Evolutionary conservation across 2,329 filamentous ascomycete species (phyloP), one percentile per base, ranked within the genome.

Genomic region (Colletotrichum neosansevieriae): DNA sequence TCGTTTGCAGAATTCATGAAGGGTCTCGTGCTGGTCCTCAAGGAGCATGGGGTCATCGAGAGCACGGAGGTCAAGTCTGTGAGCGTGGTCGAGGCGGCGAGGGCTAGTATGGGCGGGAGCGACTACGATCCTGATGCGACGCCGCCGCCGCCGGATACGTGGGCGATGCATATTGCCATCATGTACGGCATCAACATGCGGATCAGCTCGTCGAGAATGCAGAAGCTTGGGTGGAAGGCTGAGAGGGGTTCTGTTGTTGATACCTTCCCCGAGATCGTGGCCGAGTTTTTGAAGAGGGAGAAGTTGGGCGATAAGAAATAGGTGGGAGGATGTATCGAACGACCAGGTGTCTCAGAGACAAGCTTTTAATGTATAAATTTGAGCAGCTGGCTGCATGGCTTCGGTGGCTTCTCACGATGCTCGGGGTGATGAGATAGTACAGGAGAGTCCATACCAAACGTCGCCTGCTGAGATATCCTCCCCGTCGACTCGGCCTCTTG

Each of bases 141-240:
- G 42, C 61, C 61, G 53, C 61, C 61, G 21, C 61, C 61, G 44
- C 53, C 61, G 3, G 61, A 64, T 17, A 64, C 61, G 10, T 64
- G 61, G 61, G 61, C 61, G 11, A 64, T 59, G 61, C 61, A 64
- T 12, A 64, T 64, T 24, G 61, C 61, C 61, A 64, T 64, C 44
- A 64, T 64, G 53, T 64, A 64, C 54, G 61, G 61, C 7, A 64
- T 64, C 53, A 64, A 64, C 61, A 64, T 64, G 61, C 61, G 61
- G n/a, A 24, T 64, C 12, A 15, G 45, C 5, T 19, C 61, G 13
- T 58, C 61, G 17, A 50, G 61, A 36, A 64, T 65, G 63, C 11
- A 17, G 13, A 54, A 38, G 38, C 47, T 65, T 1, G 63, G 57
- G 15, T 65, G 63, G 63, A 65, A 61, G 15, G 47, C 57, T 1